Base-by-base conservation (phyloP, 306 rosid species). In the Dalbergia cultrata region DNA sequence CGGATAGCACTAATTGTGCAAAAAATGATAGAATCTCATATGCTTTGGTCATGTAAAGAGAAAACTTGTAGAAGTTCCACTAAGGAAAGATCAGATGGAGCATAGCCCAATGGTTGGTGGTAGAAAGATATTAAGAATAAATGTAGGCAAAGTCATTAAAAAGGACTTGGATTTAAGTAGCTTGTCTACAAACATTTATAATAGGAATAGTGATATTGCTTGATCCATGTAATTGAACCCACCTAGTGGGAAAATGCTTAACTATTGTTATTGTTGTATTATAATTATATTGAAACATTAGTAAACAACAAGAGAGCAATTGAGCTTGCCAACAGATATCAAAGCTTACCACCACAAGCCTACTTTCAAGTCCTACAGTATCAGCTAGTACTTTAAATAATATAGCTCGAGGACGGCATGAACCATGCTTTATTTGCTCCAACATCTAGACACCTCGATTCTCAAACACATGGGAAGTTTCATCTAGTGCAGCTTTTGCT, bases 281-380 rank as follows among this genome's bases (percentile, higher is more conserved):
- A 6, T 1, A 67, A 58, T 14, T 58, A 65, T 31, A 16, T 58
- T 54, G 17, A 67, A 53, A 65, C 9, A 66, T 49, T 9, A 49
- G 68, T 58, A 70, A n/a, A 69, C 49, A n/a, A n/a, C 31, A 22
- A 76, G 31, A 45, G 10, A 70, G 33, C 22, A 81, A 80, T 52
- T 50, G 26, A 59, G 49, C 60, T n/a, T n/a, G n/a, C n/a, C n/a
- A n/a, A n/a, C n/a, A n/a, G n/a, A n/a, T n/a, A n/a, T n/a, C n/a
- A n/a, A n/a, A n/a, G n/a, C n/a, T n/a, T n/a, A n/a, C n/a, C n/a
- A n/a, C n/a, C n/a, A n/a, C n/a, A n/a, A n/a, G n/a, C n/a, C n/a
- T n/a, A n/a, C n/a, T n/a, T n/a, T n/a, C n/a, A n/a, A n/a, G n/a
- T n/a, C n/a, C n/a, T n/a, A n/a, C n/a, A n/a, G n/a, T n/a, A n/a